Conservation (phyloP, 345 rosid genomes). For the Corymbia maculata region DNA sequence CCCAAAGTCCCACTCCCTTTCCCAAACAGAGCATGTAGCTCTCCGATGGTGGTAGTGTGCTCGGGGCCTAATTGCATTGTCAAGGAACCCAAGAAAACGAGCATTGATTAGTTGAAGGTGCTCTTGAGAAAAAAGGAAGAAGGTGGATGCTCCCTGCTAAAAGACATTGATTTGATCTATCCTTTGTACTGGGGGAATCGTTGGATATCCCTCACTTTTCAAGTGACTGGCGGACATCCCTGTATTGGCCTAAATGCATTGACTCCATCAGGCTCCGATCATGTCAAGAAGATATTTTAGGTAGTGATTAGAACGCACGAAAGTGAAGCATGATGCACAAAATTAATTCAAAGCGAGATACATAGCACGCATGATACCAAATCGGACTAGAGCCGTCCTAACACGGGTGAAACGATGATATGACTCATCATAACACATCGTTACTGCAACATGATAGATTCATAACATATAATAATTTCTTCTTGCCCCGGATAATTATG, state of each 20-base stretch:
- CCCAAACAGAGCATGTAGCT: background rate
- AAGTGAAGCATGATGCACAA: background rate
- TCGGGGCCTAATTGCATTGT: background rate
- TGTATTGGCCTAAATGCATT: background rate
- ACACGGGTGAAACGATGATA: fast-evolving
- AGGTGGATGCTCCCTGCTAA: background rate
- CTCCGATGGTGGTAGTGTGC: background rate
- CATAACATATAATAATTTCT: background rate
- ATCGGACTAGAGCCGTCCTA: background rate
- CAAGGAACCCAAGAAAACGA: background rate
- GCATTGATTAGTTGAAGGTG: background rate
- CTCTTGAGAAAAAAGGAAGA: background rate
- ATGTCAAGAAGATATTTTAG: background rate
- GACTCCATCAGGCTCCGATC: background rate
- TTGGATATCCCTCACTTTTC: background rate
- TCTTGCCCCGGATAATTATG: background rate
- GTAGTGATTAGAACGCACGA: background rate
- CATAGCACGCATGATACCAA: background rate
- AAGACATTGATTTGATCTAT: background rate
- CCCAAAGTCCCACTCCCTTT: background rate
- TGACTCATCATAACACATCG: background rate
- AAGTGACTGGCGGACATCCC: background rate
- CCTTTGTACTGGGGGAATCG: background rate
- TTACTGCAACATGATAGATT: fast-evolving
- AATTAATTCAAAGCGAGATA: background rate